Conservation (phyloP, 805 yeast genomes). For the Brettanomyces sp. region DNA sequence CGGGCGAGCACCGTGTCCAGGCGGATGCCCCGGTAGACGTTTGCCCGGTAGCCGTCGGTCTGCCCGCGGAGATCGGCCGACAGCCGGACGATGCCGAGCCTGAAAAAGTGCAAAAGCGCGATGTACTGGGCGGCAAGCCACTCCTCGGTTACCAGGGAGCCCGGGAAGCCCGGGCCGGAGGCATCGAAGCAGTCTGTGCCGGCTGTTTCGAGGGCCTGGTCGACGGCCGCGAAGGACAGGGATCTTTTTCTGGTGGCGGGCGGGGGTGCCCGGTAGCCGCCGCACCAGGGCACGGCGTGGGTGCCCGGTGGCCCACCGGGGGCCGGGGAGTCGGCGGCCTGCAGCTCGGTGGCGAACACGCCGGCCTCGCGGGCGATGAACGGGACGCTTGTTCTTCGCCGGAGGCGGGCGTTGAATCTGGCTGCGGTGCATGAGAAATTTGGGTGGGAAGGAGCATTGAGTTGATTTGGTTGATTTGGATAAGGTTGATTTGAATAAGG, state of each 20-base stretch:
- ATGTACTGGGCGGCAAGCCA: slow-evolving; percentile 20
- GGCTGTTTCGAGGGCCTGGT: slow-evolving; percentile 8
- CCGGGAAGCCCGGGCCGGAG: slow-evolving; percentile 3
- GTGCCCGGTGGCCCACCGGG: too few relatives aligned
- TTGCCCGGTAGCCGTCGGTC: slow-evolving; percentile 10
- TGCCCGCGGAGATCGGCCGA: slow-evolving; percentile 9
- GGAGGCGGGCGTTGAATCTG: slow-evolving; percentile 16
- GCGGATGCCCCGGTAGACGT: slow-evolving; percentile 12
- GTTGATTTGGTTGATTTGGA: too few relatives aligned
- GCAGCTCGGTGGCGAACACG: slow-evolving; percentile 18
- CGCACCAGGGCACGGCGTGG: too few relatives aligned
- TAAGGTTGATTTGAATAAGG: too few relatives aligned
- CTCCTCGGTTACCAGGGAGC: slow-evolving; percentile 11
- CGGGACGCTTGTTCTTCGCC: slow-evolving; percentile 33
- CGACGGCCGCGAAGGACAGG: slow-evolving; percentile 25
- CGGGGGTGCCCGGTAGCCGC: too few relatives aligned
- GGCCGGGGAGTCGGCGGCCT: not conserved
- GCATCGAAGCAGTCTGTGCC: slow-evolving; percentile 6
- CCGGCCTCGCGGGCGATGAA: slow-evolving; percentile 25
- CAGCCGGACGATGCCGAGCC: slow-evolving; percentile 11
- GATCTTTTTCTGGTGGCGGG: slow-evolving; percentile 15
- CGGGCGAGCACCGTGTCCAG: slow-evolving; percentile 4
- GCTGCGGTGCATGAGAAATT: slow-evolving; percentile 1
- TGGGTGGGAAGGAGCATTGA: too few relatives aligned
- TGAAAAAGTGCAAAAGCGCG: slow-evolving; percentile 10